Base-by-base conservation (phyloP, 169 alveolate species). In the Plasmodium berghei region DNA sequence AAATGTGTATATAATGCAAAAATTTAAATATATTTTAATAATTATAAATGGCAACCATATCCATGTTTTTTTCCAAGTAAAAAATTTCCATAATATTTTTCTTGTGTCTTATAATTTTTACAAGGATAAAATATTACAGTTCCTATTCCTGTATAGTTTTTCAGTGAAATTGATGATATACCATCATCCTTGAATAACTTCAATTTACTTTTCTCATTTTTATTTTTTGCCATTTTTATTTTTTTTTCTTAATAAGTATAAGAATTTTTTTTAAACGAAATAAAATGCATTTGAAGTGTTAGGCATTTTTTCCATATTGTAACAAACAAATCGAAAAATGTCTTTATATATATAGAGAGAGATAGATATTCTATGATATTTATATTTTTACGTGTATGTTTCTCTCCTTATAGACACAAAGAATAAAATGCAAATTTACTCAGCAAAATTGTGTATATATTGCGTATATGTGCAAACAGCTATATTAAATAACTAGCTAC, bases 11-110 rank as follows among this genome's bases (percentile, higher is more conserved):
- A 22, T 14, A 49, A 64, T 1, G 42, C 42, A 34, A 34, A 34
- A 34, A 3, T 34, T 3, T 34, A 34, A 34, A 34, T 34, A 34
- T 34, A 34, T 34, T 4, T 34, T 34, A 34, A 34, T 34, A 34
- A 34, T 34, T 34, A 34, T 34, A 34, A 24, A 10, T 52, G 16
- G 59, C 26, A 46, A 75, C 88, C 88, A 64, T 75, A 75, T 75
- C 88, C 88, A 55, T 75, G 88, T 75, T 58, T 75, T 75, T 63
- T 63, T 45, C 88, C 88, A 16, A 46, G 75, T 55, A 75, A 75
- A 63, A 75, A 46, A 63, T 75, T 62, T 46, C 88, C 88, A 24
- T 75, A 75, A 75, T 75, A 75, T 56, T 75, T 75, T 54, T 75
- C 88, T 55, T 28, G 10, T 28, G 52, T 63, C 73, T 75, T 75